Base-by-base conservation (phyloP, 148 eudicot genomes). In the Nepenthes gracilis region DNA sequence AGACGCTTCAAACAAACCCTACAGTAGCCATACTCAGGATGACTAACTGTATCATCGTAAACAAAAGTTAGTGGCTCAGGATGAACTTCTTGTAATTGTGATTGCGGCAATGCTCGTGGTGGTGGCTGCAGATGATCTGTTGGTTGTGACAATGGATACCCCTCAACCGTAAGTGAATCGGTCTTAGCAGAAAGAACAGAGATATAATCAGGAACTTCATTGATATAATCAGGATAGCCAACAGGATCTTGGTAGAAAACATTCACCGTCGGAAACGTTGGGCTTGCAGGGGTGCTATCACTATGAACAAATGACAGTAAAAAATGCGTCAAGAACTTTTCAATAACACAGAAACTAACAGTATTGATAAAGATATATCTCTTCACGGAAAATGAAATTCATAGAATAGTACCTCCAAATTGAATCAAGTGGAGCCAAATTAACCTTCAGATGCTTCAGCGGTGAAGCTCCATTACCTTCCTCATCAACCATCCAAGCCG, bases 281-380 rank as follows among this genome's bases (percentile, higher is more conserved):
- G 73, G 66, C 84, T 83, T 14, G 73, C 74, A 59, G 59, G 68
- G 65, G 74, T 75, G 70, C 71, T 75, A 54, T 93, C 98, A 75
- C 95, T 88, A 83, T 57, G 58, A 64, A 68, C 47, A 49, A 5
- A 54, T 5, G n/a, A 12, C 1, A 47, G 55, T 6, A 3, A 8
- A 23, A 23, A 23, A 14, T 12, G 48, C 23, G 4, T 52, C 32
- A 52, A 10, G 6, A 11, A 52, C 55, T 52, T 6, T 4, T 40
- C 15, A 38, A 7, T 37, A 36, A 59, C 11, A 6, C 37, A 59
- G 23, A 23, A 23, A 23, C 23, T 23, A 23, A 23, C 23, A 23
- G 0, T 23, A 23, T 23, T 23, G 23, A 23, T 23, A 23, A 23
- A 23, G 23, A 23, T 23, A 23, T 23, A 23, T 23, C 9, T 35